Evolutionary conservation across 2,329 filamentous ascomycete genomes (phyloP), one percentile per base, ranked within the genome.

Genomic region (Fusarium bactridioides): DNA sequence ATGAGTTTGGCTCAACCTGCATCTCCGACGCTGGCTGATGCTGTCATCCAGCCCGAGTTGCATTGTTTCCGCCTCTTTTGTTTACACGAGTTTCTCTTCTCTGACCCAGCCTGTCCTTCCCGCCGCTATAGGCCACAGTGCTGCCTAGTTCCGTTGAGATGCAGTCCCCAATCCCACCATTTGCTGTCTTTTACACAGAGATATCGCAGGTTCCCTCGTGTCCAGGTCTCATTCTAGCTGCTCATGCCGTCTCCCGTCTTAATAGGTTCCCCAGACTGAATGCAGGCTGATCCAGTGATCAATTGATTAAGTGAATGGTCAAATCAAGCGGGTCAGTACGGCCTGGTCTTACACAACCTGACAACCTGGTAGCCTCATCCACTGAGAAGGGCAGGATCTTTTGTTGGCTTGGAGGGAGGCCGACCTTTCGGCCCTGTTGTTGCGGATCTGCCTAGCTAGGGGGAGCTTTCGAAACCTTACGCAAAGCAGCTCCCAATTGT

Each of bases 401-500:
- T 74, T 74, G 63, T 64, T 74, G 73, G 67, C 57, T 60, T 72
- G 45, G 48, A 70, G 58, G 65, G 64, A 73, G 73, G 48, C 61
- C 67, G 61, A 69, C 40, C 62, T 66, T 64, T 77, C 64, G 69
- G 71, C 64, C 72, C 65, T 77, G 61, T 57, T 73, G 60, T 67
- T 72, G 64, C 67, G 69, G 67, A 68, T 71, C 74, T 65, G 43
- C 61, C 43, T 63, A 64, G 31, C 70, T 51, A 67, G 75, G 64
- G 68, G 67, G 62, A 73, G 63, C 55, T 69, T 43, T 55, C 29
- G 40, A 71, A 76, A 72, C 70, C 61, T 75, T 76, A 72, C 61
- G 56, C 47, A 53, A 60, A 66, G 45, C 45, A 74, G 50, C 59
- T 61, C 64, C 62, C 53, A 57, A 50, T 61, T 65, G 64, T 66